Conservation (phyloP, 805 yeast species). For the Pichia paraexigua region DNA sequence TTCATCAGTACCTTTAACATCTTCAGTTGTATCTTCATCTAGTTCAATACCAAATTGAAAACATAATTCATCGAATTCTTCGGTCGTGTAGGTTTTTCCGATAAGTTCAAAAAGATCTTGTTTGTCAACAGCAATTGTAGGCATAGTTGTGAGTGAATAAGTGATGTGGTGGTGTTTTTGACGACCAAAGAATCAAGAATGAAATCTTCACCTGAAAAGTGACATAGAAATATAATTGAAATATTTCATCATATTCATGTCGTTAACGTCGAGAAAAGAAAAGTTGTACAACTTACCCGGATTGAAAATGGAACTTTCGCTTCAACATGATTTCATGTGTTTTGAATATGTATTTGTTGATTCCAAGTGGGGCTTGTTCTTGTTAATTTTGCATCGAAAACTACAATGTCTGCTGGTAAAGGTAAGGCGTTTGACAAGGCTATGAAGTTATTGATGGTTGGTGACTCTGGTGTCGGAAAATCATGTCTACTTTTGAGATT, state of each 20-base stretch:
- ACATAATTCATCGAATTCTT: slow-evolving; percentile 94
- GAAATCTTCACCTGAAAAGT: background rate
- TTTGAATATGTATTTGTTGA: background rate
- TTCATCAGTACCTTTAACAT: slow-evolving; percentile 61
- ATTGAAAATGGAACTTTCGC: background rate
- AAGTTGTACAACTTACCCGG: background rate
- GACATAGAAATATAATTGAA: background rate
- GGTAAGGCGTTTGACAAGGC: slow-evolving; percentile 79
- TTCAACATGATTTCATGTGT: background rate
- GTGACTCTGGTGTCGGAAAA: slow-evolving; percentile 86
- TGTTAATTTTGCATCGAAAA: background rate
- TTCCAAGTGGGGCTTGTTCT: background rate
- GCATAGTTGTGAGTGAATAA: slow-evolving; percentile 46
- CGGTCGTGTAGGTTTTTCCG: slow-evolving; percentile 62
- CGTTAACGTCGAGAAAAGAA: background rate
- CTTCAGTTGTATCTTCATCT: slow-evolving; percentile 92
- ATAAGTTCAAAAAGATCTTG: slow-evolving; percentile 80
- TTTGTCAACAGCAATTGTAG: slow-evolving; percentile 93
- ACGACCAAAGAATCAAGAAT: background rate
- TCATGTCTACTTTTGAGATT: slow-evolving; percentile 87
- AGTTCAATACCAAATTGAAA: slow-evolving; percentile 96
- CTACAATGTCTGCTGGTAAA: slow-evolving; percentile 44
- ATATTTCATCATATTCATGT: background rate
- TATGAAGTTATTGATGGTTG: slow-evolving; percentile 86
- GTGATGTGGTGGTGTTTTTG: background rate